phyloP scores from a whole-genome alignment of 805 yeast genomes.

The Hanseniaspora guilliermondii region DNA sequence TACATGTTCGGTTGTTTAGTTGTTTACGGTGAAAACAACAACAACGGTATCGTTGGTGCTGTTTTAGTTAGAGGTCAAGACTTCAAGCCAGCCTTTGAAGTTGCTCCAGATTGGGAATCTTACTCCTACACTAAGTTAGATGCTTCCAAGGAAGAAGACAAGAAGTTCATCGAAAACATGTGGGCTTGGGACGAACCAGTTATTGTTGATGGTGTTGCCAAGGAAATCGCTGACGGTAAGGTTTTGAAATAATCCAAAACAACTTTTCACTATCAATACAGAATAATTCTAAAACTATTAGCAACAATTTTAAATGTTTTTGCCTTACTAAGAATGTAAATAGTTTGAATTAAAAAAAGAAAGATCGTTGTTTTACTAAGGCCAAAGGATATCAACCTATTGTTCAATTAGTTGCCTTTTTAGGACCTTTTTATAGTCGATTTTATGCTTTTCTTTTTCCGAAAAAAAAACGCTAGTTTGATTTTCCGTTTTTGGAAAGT shows the following conservation, averaged over 20 bases:
- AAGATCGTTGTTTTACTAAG: too few relatives aligned
- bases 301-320: too few relatives aligned
- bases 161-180: slow-evolving; percentile 72
- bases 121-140: slow-evolving; percentile 76
- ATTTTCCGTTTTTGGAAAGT: neutral
- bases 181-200: slow-evolving; percentile 99
- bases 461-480: neutral
- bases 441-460: neutral
- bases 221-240: slow-evolving; percentile 93
- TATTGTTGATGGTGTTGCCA: slow-evolving; percentile 59
- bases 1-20: slow-evolving; percentile 87
- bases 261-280: too few relatives aligned
- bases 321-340: too few relatives aligned
- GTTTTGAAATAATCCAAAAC: slow-evolving; percentile 79
- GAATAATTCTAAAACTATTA: too few relatives aligned
- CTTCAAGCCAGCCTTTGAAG: slow-evolving; percentile 78
- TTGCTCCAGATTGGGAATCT: slow-evolving; percentile 99
- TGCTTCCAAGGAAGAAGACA: slow-evolving; percentile 60
- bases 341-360: too few relatives aligned
- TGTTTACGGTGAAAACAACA: slow-evolving; percentile 96
- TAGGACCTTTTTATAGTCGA: neutral
- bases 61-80: slow-evolving; percentile 94
- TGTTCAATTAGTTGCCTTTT: neutral
- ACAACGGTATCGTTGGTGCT: slow-evolving; percentile 93
- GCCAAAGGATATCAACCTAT: neutral